Conservation (phyloP, 495 filamentous ascomycete genomes). For the Hyaloscypha finlandica region DNA sequence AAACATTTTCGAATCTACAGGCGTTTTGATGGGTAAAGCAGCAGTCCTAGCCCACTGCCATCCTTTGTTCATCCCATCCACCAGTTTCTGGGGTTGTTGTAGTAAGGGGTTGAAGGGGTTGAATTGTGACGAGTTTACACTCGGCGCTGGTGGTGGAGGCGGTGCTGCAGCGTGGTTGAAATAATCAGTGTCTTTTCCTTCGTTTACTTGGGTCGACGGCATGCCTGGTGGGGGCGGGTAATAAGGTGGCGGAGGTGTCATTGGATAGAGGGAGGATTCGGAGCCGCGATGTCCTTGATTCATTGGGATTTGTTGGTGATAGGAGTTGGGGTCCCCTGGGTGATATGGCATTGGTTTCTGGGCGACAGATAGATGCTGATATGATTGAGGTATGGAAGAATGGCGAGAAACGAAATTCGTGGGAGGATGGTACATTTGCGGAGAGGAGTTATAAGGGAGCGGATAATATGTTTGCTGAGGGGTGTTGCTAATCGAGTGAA, state of each 20-base stretch:
- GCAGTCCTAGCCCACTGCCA: conserved; percentile 16
- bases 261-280: neutral
- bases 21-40: neutral
- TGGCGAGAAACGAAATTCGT: conserved; percentile 2
- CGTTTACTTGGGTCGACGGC: neutral
- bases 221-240: neutral
- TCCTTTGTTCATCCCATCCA: conserved; percentile 4
- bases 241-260: conserved; percentile 6
- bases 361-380: neutral
- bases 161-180: neutral
- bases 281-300: neutral
- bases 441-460: neutral
- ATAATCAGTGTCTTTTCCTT: neutral
- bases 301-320: neutral
- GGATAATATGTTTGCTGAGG: neutral
- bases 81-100: neutral
- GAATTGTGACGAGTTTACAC: neutral
- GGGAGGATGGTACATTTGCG: conserved; percentile 11
- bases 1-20: neutral
- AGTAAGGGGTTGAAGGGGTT: neutral
- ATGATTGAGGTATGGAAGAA: neutral
- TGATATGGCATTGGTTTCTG: neutral
- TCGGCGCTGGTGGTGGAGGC: neutral
- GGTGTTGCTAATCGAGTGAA: neutral
- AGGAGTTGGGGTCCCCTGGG: neutral